phyloP scores from a whole-genome alignment of 2,329 filamentous ascomycete genomes.

The Penicillium sp. region DNA sequence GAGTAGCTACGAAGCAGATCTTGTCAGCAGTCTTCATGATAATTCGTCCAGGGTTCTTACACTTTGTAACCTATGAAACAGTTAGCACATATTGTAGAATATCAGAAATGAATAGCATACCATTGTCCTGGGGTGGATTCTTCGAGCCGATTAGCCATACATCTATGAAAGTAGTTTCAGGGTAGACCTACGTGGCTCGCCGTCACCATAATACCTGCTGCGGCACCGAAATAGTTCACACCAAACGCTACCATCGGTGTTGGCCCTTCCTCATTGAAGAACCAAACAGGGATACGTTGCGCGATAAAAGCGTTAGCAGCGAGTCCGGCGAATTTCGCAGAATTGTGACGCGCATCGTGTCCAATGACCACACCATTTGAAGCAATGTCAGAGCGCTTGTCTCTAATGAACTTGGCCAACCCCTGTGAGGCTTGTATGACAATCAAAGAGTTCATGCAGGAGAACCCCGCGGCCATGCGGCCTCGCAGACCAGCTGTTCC shows the following conservation, averaged over 20 bases:
- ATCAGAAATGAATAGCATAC: slow-evolving; percentile 22
- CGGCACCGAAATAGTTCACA: slow-evolving; percentile 53
- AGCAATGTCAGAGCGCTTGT: slow-evolving; percentile 43
- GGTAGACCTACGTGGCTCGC: slow-evolving; percentile 54
- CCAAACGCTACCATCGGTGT: slow-evolving; percentile 64
- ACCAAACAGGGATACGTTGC: slow-evolving; percentile 58
- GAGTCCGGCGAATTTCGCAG: slow-evolving; percentile 58
- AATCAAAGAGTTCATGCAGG: slow-evolving; percentile 59
- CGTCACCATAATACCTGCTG: slow-evolving; percentile 64
- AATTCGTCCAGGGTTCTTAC: slow-evolving; percentile 22
- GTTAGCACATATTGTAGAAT: slow-evolving; percentile 11
- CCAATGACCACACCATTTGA: slow-evolving; percentile 58
- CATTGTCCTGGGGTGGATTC: slow-evolving; percentile 64
- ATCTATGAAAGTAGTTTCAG: background rate
- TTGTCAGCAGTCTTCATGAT: slow-evolving; percentile 21
- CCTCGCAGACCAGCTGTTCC: slow-evolving; percentile 62
- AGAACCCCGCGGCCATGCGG: slow-evolving; percentile 65
- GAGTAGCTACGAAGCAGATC: slow-evolving; percentile 49
- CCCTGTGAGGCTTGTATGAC: slow-evolving; percentile 65
- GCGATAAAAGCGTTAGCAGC: slow-evolving; percentile 60
- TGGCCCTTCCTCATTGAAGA: slow-evolving; percentile 55
- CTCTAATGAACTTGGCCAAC: slow-evolving; percentile 58
- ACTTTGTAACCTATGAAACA: slow-evolving; percentile 58
- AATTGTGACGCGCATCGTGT: slow-evolving; percentile 63
- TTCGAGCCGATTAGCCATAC: slow-evolving; percentile 17